Conservation (phyloP, 345 rosid species). For the Lagerstroemia speciosa region DNA sequence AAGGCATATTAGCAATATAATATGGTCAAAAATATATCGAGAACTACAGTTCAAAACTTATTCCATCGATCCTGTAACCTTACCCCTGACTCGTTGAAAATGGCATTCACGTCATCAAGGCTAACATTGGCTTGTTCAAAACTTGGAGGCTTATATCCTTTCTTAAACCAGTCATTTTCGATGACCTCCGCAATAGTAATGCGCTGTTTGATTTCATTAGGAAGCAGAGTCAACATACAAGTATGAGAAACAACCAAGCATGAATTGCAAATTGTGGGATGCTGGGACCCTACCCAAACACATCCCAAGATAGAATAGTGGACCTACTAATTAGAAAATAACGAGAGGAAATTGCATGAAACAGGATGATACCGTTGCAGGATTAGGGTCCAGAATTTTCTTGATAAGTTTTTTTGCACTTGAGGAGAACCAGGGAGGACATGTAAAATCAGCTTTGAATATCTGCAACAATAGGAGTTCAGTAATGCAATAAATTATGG, state of each 20-base stretch:
- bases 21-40: background rate
- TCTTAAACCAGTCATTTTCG: constrained; percentile 95
- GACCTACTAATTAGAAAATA: background rate
- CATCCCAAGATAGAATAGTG: background rate
- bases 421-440: constrained; percentile 95
- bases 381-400: constrained; percentile 89
- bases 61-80: constrained; percentile 9
- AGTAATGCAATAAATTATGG: background rate
- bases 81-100: constrained; percentile 74
- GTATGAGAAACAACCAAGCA: constrained; percentile 1
- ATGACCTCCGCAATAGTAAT: constrained; percentile 71
- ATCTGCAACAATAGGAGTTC: constrained; percentile 34
- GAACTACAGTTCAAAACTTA: background rate
- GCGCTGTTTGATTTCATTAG: constrained; percentile 52
- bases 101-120: constrained; percentile 77
- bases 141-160: constrained; percentile 80
- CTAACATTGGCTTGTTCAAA: constrained; percentile 73
- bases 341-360: constrained; percentile 2
- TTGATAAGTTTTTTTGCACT: constrained; percentile 86
- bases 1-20: background rate
- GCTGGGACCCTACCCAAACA: background rate
- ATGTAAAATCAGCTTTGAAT: constrained; percentile 78
- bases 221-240: constrained; percentile 1
- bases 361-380: constrained; percentile 47
- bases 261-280: constrained; percentile 1